Base-by-base conservation (phyloP, 805 yeast species). In the Kodamaea sagamina region DNA sequence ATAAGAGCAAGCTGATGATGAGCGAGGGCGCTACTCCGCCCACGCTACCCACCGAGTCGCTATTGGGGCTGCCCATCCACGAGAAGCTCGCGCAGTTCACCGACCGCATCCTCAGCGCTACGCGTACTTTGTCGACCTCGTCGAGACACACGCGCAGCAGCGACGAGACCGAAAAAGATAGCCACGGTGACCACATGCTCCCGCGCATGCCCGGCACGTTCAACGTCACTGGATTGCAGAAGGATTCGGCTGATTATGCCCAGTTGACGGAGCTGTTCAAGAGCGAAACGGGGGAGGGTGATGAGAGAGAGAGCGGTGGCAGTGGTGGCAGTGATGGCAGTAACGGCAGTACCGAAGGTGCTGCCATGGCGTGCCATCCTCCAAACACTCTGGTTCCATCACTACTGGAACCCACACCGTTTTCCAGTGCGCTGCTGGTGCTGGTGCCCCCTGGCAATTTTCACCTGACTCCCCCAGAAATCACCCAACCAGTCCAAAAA, bases 151-250 rank as follows among this genome's bases (percentile, higher is more conserved):
- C 40, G 9, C 22, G 13, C 25, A 35, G 41, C 17, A 26, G 29
- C 12, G 34, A 27, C 18, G 36, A 35, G 4, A 15, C 41, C 4
- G 26, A 22, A 5, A 32, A 26, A 21, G 43, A 38, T 8, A 28
- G 28, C 28, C 17, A 6, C 12, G 12, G 6, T 21, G 40, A 41
- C 39, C 28, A 16, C 25, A 34, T 44, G 15, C 49, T 72, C 12
- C 80, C 79, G 6, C 57, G 79, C 21, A 59, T 68, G 49, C 74
- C 77, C 0, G 80, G 74, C 2, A 67, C 77, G 0, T 57, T 68
- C 43, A 64, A 72, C 40, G 77, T 77, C 40, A 72, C 64, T 26
- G 84, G 77, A 1, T 53, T 76, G 27, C 63, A 67, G n/a, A 19
- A 42, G 25, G 36, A 42, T 31, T 24, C 25, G 36, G 34, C 27